phyloP scores from a whole-genome alignment of 208 protist species.

The Crithidia brevicula region DNA sequence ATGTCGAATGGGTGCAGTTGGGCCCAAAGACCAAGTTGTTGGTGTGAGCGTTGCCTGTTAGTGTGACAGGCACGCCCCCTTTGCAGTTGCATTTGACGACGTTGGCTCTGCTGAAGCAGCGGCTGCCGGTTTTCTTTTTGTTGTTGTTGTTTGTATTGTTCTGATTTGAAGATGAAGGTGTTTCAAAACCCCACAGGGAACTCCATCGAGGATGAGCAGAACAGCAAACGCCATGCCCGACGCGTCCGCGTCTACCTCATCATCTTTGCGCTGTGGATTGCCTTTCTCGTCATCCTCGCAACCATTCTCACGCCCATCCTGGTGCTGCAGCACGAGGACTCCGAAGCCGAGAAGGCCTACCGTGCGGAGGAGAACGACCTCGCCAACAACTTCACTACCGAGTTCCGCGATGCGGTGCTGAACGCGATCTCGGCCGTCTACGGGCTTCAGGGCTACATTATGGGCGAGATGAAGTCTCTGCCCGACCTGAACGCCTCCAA shows the following conservation, averaged over 20 bases:
- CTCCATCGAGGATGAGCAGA: slow-evolving; percentile 29
- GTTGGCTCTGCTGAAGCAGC: not conserved
- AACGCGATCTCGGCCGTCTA: slow-evolving; percentile 46
- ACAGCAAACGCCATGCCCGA: slow-evolving; percentile 29
- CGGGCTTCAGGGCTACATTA: slow-evolving; percentile 56
- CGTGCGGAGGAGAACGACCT: slow-evolving; percentile 11
- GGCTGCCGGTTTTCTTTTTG: not conserved
- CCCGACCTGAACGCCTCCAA: slow-evolving; percentile 38
- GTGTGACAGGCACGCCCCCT: too few relatives aligned
- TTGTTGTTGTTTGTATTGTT: not conserved
- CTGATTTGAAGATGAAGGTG: slow-evolving; percentile 15
- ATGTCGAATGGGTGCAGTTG: too few relatives aligned
- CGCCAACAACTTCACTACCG: slow-evolving; percentile 24
- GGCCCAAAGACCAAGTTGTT: too few relatives aligned
- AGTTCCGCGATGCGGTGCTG: slow-evolving; percentile 45
- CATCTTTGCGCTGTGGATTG: slow-evolving; percentile 27
- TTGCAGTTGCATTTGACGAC: too few relatives aligned
- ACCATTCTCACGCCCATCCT: slow-evolving; percentile 42
- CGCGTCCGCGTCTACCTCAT: slow-evolving; percentile 34
- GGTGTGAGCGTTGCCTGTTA: too few relatives aligned
- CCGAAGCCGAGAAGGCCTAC: slow-evolving; percentile 4
- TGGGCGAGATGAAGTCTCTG: slow-evolving; percentile 42
- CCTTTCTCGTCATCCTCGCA: slow-evolving; percentile 40
- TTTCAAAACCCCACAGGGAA: slow-evolving; percentile 23
- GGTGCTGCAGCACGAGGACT: slow-evolving; percentile 32